phyloP scores from a whole-genome alignment of 2,329 filamentous ascomycete genomes.

The Aspergillus sergii region DNA sequence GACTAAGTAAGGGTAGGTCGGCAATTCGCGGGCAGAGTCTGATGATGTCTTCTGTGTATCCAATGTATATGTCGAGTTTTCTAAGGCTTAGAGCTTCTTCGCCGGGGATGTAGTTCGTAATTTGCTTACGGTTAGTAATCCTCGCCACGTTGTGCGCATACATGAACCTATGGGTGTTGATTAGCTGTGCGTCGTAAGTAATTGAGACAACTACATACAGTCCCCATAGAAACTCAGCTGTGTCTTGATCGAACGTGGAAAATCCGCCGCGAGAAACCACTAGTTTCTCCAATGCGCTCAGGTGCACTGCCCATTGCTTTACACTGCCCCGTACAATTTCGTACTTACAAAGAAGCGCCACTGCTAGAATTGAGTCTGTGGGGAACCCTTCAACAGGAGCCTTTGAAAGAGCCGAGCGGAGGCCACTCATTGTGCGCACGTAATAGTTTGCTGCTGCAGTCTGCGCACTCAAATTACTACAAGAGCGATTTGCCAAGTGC shows the following conservation, averaged over 20 bases:
- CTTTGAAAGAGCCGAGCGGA: slow-evolving; percentile 30
- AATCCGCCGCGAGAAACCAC: slow-evolving; percentile 38
- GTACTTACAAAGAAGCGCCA: slow-evolving; percentile 43
- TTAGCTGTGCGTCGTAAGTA: background rate
- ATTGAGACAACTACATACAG: slow-evolving; percentile 27
- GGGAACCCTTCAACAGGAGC: slow-evolving; percentile 21
- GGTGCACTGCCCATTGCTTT: slow-evolving; percentile 41
- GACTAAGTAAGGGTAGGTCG: slow-evolving; percentile 29
- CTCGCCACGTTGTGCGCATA: slow-evolving; percentile 39
- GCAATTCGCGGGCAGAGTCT: slow-evolving; percentile 37
- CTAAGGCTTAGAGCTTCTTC: slow-evolving; percentile 28
- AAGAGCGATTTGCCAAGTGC: slow-evolving; percentile 37
- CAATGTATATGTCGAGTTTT: slow-evolving; percentile 41
- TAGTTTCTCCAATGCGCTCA: slow-evolving; percentile 37
- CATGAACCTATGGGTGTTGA: slow-evolving; percentile 27
- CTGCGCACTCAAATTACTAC: slow-evolving; percentile 24
- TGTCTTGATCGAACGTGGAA: slow-evolving; percentile 30
- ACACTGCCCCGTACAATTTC: slow-evolving; percentile 42
- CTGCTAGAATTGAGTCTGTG: slow-evolving; percentile 37
- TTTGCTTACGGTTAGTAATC: slow-evolving; percentile 34
- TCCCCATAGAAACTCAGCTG: slow-evolving; percentile 37
- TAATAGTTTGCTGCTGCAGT: slow-evolving; percentile 38
- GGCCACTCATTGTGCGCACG: slow-evolving; percentile 34
- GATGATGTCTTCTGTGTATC: slow-evolving; percentile 41
- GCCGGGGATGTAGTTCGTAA: slow-evolving; percentile 20